Conservation (phyloP, 2,329 filamentous ascomycete genomes). For the Fusarium phyllophilum region DNA sequence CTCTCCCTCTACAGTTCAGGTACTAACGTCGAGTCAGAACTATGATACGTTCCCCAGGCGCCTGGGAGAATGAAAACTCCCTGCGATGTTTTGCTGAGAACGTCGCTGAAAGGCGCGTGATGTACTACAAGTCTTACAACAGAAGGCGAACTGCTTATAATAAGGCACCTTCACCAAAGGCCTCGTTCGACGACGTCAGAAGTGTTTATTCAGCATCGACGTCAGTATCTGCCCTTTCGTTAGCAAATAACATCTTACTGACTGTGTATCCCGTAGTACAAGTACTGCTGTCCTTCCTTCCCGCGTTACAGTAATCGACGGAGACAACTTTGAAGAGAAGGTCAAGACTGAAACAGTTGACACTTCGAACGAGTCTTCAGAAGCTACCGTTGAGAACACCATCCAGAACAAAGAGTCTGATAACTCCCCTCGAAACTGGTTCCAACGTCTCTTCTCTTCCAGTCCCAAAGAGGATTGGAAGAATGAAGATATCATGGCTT, state of each 20-base stretch:
- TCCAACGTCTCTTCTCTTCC: neutral
- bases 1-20: rapidly evolving
- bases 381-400: no score
- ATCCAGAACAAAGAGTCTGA: no score
- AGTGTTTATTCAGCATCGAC: neutral
- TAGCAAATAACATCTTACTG: rapidly evolving
- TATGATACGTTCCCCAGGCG: neutral
- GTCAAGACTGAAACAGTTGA: neutral
- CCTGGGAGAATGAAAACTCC: neutral
- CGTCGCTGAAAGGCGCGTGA: neutral
- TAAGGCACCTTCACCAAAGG: rapidly evolving
- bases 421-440: neutral
- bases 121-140: neutral
- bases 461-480: neutral
- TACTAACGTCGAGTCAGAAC: neutral
- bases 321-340: neutral
- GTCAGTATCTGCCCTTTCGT: neutral
- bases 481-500: neutral
- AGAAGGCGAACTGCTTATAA: neutral
- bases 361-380: neutral
- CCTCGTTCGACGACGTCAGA: neutral
- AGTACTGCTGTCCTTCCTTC: neutral
- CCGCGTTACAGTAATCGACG: no score
- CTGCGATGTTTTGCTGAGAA: neutral
- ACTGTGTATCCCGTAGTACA: neutral